phyloP scores from a whole-genome alignment of 371 early-diverging fungal genomes.

The Syncephalis fuscata region DNA sequence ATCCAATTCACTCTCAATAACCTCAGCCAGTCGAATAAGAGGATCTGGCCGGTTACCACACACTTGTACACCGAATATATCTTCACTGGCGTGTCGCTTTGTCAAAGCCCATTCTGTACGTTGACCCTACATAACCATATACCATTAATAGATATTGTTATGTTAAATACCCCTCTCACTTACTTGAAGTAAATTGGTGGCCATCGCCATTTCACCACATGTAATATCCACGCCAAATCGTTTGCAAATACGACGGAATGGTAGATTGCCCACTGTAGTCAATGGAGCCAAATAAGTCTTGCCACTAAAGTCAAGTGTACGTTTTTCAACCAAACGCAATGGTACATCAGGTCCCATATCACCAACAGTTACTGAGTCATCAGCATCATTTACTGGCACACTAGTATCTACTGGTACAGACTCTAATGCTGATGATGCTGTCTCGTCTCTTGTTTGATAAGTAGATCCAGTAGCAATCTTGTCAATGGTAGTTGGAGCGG shows the following conservation, averaged over 20 bases:
- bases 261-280: constrained; percentile 95
- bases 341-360: background rate
- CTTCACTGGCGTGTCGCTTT: constrained; percentile 73
- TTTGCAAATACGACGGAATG: constrained; percentile 89
- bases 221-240: constrained; percentile 91
- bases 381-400: constrained; percentile 10
- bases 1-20: constrained; percentile 40
- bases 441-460: no score
- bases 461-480: no score
- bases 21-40: constrained; percentile 45
- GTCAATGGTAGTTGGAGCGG: no score
- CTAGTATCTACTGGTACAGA: constrained; percentile 6
- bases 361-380: constrained; percentile 15
- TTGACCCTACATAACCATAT: constrained; percentile 24
- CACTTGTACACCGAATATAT: constrained; percentile 86
- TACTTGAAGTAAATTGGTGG: constrained; percentile 38
- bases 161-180: background rate
- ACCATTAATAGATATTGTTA: background rate
- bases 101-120: constrained; percentile 77
- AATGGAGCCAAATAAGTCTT: constrained; percentile 92
- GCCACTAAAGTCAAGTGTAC: constrained; percentile 60
- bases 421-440: constrained; percentile 5
- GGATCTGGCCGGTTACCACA: constrained; percentile 50
- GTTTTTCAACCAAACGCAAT: background rate
- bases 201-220: constrained; percentile 92